A percentile compares a stretch with the other conserved stretches of the same genome.
These are phyloP conservation scores for Penicillium sp. DNA, from an alignment of 2,329 filamentous ascomycete species.

Conservation along the genomic window DNA sequence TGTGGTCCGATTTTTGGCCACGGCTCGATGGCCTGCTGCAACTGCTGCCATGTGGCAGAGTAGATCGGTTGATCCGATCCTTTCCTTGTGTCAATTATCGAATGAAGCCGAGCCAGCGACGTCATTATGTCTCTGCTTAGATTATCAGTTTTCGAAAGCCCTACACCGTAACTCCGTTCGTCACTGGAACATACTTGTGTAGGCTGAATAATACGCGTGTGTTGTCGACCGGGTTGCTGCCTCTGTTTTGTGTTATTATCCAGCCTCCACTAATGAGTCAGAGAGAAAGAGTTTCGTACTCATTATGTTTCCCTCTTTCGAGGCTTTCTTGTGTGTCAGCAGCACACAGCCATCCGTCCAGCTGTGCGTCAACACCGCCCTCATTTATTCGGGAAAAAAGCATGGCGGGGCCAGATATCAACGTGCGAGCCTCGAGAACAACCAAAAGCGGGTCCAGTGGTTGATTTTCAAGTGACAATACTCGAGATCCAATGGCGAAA, in stretches of 20 bases:
- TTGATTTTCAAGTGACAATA: conserved; percentile 20
- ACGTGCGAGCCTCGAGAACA: conserved; percentile 23
- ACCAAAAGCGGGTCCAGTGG: conserved; percentile 22
- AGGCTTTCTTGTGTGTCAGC: conserved; percentile 12
- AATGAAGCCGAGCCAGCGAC: conserved; percentile 18
- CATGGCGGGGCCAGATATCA: conserved; percentile 27
- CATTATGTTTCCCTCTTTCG: neutral
- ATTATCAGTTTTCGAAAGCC: neutral
- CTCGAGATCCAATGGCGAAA: conserved; percentile 28
- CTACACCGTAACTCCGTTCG: neutral
- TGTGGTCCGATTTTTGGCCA: conserved; percentile 25
- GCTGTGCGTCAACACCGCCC: conserved; percentile 17
- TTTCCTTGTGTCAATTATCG: conserved; percentile 13
- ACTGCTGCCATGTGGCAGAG: conserved; percentile 20
- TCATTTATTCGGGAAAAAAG: conserved; percentile 22
- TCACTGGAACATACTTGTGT: conserved; percentile 12
- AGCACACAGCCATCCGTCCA: conserved; percentile 21
- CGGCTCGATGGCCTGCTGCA: conserved; percentile 21
- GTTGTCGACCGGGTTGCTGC: neutral
- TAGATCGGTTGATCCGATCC: conserved; percentile 16
- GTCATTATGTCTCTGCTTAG: conserved; percentile 17
- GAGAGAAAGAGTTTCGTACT: conserved; percentile 1
- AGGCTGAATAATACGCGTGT: conserved; percentile 11
- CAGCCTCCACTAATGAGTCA: neutral
- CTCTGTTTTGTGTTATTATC: conserved; percentile 1